These are phyloP conservation scores for Gillenia trifoliata DNA, from an alignment of 306 rosid genomes.

Conservation along the genomic window DNA sequence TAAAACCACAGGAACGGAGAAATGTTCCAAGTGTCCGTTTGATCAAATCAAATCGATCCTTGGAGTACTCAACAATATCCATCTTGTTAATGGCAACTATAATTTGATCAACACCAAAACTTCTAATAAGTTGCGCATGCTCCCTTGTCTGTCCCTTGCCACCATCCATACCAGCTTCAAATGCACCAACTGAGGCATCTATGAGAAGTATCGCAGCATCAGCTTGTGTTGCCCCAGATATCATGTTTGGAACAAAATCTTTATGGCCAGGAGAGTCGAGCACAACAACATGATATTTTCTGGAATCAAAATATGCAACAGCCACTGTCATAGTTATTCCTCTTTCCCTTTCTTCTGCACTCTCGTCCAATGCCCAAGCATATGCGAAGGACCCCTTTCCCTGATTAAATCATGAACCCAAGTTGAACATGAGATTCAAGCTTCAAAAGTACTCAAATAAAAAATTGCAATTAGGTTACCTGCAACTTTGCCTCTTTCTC, in stretches of 20 bases:
- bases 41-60: conserved; percentile 81
- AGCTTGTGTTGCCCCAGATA: conserved; percentile 97
- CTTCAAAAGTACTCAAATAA: conserved; percentile 21
- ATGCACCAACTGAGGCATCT: conserved; percentile 89
- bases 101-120: conserved; percentile 94
- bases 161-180: conserved; percentile 87
- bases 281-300: conserved; percentile 83
- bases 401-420: conserved; percentile 35
- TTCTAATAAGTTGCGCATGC: conserved; percentile 91
- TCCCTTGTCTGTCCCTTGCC: conserved; percentile 90
- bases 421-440: conserved; percentile 9
- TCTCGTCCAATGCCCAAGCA: conserved; percentile 99
- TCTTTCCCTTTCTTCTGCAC: conserved; percentile 95
- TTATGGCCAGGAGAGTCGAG: conserved; percentile 98
- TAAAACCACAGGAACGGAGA: conserved; percentile 84
- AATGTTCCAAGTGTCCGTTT: conserved; percentile 64
- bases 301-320: conserved; percentile 96
- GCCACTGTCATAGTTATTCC: conserved; percentile 99
- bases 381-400: conserved; percentile 96
- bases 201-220: conserved; percentile 92
- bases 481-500: conserved; percentile 88
- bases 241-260: conserved; percentile 98
- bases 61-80: conserved; percentile 81
- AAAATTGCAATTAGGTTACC: conserved; percentile 36
- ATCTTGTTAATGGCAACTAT: conserved; percentile 89